Percentiles rank a stretch among this genome's conserved stretches.
Conservation (phyloP, 176 grass and related monocot species). For the Musa troglodytarum region DNA sequence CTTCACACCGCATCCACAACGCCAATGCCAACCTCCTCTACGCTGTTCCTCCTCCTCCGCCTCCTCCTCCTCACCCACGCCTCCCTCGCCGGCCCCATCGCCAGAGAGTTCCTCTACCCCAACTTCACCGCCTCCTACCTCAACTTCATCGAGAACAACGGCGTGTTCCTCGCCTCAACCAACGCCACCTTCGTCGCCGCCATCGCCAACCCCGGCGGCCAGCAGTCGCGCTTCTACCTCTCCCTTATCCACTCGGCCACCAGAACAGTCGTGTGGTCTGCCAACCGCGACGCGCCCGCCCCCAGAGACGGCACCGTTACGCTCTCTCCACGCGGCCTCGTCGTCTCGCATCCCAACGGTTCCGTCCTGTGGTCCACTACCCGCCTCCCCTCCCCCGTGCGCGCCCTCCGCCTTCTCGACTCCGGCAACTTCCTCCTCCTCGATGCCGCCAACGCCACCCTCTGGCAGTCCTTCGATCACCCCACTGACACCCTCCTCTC, state of each 20-base stretch:
- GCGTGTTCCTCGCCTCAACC: constrained; percentile 48
- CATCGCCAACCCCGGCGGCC: constrained; percentile 37
- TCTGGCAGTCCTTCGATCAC: constrained; percentile 75
- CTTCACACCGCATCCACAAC: neutral
- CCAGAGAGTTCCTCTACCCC: constrained; percentile 37
- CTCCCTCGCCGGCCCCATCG: constrained; percentile 21
- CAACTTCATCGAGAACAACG: constrained; percentile 35
- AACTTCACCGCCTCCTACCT: constrained; percentile 35
- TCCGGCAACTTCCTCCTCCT: constrained; percentile 68
- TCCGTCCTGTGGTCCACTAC: constrained; percentile 55
- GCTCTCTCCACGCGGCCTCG: constrained; percentile 34
- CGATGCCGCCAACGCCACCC: constrained; percentile 39
- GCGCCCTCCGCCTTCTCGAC: constrained; percentile 45
- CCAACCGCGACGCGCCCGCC: constrained; percentile 42
- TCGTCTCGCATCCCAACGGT: constrained; percentile 34
- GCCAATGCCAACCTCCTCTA: constrained; percentile 36
- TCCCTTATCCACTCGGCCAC: constrained; percentile 42
- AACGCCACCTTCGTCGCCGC: constrained; percentile 37
- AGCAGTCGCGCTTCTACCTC: constrained; percentile 56
- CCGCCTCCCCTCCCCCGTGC: constrained; percentile 19
- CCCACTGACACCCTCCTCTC: constrained; percentile 59
- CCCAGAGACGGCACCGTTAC: constrained; percentile 33
- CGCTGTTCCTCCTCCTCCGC: constrained; percentile 9
- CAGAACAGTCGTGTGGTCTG: constrained; percentile 56
- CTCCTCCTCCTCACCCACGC: constrained; percentile 17